These are phyloP conservation scores for Kuraishia borneana DNA, from an alignment of 805 yeast genomes.

Conservation along the genomic window DNA sequence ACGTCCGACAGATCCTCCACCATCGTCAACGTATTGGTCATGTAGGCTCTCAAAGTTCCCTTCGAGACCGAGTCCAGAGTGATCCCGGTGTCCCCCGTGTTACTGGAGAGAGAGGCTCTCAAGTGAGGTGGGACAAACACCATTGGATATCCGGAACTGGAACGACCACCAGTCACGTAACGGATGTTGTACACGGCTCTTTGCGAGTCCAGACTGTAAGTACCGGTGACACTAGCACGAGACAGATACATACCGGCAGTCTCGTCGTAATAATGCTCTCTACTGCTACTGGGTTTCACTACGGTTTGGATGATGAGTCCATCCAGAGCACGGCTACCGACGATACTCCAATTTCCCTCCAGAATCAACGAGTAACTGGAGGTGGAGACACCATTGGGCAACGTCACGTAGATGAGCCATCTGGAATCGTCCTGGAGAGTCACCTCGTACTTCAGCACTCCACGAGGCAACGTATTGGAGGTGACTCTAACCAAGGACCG, in stretches of 20 bases:
- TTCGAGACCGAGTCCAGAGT: conserved; percentile 34
- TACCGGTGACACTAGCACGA: conserved; percentile 29
- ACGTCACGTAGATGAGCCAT: conserved; percentile 43
- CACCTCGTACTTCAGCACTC: conserved; percentile 26
- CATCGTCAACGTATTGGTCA: conserved; percentile 26
- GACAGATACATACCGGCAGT: conserved; percentile 63
- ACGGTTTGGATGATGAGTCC: conserved; percentile 40
- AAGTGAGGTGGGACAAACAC: conserved; percentile 48
- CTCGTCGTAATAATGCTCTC: conserved; percentile 38
- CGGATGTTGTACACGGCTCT: conserved; percentile 27
- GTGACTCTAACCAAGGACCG: conserved; percentile 22
- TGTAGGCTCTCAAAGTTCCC: conserved; percentile 36
- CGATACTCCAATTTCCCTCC: conserved; percentile 20
- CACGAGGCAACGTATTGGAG: conserved; percentile 14
- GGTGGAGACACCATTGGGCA: conserved; percentile 19
- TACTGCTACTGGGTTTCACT: conserved; percentile 23
- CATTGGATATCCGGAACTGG: conserved; percentile 32
- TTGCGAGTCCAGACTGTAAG: conserved; percentile 12
- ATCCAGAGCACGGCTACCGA: conserved; percentile 23
- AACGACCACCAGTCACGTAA: conserved; percentile 39
- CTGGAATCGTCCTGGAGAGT: conserved; percentile 25
- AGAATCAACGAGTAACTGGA: conserved; percentile 20
- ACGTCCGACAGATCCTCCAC: conserved; percentile 24
- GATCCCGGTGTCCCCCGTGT: conserved; percentile 28
- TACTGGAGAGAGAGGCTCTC: conserved; percentile 14